These are phyloP conservation scores for Taxawa tesnikishii DNA, from an alignment of 2,329 filamentous ascomycete genomes.

Conservation along the genomic window DNA sequence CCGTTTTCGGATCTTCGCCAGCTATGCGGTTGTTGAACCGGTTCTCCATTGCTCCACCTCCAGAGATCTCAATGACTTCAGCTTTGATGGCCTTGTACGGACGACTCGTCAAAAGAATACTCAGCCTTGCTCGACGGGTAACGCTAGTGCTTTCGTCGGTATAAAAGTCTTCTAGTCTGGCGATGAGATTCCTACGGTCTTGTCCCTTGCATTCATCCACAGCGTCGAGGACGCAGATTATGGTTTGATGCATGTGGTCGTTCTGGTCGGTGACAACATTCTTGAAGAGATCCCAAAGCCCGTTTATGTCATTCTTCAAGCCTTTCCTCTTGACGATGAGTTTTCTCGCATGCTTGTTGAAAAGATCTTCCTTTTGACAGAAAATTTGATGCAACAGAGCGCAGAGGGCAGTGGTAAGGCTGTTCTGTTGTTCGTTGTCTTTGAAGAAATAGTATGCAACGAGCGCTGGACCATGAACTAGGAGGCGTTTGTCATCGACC, in stretches of 20 bases:
- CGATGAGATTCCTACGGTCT: conserved; percentile 8
- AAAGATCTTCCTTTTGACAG: conserved; percentile 12
- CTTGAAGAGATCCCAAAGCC: conserved; percentile 12
- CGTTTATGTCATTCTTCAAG: conserved; percentile 8
- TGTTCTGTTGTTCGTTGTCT: conserved; percentile 22
- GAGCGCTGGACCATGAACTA: too few species aligned
- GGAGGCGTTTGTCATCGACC: conserved; percentile 20
- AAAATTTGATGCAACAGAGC: conserved; percentile 27
- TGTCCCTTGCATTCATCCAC: conserved; percentile 14
- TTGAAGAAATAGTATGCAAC: conserved; percentile 28
- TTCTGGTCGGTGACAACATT: too few species aligned
- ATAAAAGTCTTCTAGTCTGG: conserved; percentile 4
- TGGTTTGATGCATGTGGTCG: conserved; percentile 5
- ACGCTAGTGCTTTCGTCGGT: not conserved
- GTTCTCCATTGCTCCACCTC: too few species aligned
- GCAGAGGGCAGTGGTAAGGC: conserved; percentile 18
- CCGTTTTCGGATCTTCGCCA: too few species aligned
- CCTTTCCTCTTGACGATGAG: conserved; percentile 12
- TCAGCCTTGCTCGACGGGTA: conserved; percentile 6
- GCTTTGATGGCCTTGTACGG: conserved; percentile 9
- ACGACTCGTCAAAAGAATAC: conserved; percentile 12
- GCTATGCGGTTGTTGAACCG: too few species aligned
- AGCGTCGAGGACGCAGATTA: conserved; percentile 15
- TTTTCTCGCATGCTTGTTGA: conserved; percentile 10
- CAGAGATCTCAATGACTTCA: too few species aligned